Evolutionary conservation across 768 basidiomycete genomes (phyloP), one percentile per base, ranked within the genome.

Genomic region (Xanthoconium stramineum): DNA sequence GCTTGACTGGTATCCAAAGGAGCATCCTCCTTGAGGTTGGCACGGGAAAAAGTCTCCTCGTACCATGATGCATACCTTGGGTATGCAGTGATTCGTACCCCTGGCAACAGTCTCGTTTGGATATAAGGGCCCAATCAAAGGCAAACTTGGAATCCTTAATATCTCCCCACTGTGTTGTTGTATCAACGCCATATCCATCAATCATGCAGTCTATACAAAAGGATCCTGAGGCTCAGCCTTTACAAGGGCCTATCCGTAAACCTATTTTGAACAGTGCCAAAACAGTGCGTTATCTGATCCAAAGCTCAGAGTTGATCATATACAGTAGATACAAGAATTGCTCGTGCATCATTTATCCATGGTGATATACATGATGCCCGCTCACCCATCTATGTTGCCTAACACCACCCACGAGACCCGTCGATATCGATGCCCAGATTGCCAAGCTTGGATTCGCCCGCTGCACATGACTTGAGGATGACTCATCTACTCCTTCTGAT

Each of bases 171-270:
- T n/a, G n/a, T n/a, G n/a, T n/a, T n/a, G n/a, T n/a, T n/a, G n/a
- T n/a, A n/a, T n/a, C n/a, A n/a, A n/a, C n/a, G n/a, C n/a, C n/a
- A n/a, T n/a, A n/a, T n/a, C n/a, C n/a, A n/a, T n/a, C n/a, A n/a
- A n/a, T n/a, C n/a, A n/a, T n/a, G n/a, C n/a, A n/a, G n/a, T n/a
- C n/a, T n/a, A 74, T 94, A 50, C 69, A 72, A 42, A 87, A 89
- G 62, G 94, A 96, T n/a, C n/a, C n/a, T n/a, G n/a, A 68, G 94
- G 94, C 14, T 92, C 40, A 91, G 89, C 36, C 80, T 98, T 53
- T 99, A 99, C 76, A 88, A 89, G 57, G 97, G 97, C 7, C 71
- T 99, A 56, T 91, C 89, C 19, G 84, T 98, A 60, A 98, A 98
- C 73, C 80, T 99, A 28, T 72, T 98, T 50, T 79, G 96, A 56